Evolutionary conservation across 805 yeast species (phyloP), one percentile per base, ranked within the genome.

Genomic region (Starmerella apicola): DNA sequence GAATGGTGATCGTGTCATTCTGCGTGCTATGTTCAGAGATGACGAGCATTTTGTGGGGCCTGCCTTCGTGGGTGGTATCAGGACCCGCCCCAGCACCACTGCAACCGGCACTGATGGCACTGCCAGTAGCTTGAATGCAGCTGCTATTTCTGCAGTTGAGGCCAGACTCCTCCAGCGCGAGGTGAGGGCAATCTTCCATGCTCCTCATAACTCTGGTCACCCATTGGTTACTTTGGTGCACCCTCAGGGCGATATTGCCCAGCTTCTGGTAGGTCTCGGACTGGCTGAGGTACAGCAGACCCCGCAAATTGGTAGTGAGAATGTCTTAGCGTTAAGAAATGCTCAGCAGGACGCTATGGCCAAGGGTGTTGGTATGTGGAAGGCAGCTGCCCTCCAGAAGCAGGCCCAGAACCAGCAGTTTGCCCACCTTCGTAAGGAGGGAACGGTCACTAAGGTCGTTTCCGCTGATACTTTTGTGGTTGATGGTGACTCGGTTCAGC

Each of bases 201-300:
- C 85, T 25, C 72, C 68, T 46, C 70, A 70, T 32, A 13, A 19
- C 17, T 59, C 67, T n/a, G 60, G 57, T 24, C 37, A 55, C 8
- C 63, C 65, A 1, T 52, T 61, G 33, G 69, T 75, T 21, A 61
- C 70, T 35, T 57, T 82, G 27, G 54, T 65, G 40, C 88, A 81
- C 53, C 83, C 93, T 24, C 79, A 81, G 4, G 94, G 94, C 15
- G 76, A 76, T 45, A 76, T 82, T 51, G 74, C 79, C 42, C 80
- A 75, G 48, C 71, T 72, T 47, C 62, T 83, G 41, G 66, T 83
- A 43, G 73, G 70, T 41, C 67, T 66, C 40, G 95, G 95, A 9
- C 65, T 78, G 23, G 94, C 79, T 10, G 76, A 74, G 48, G 74
- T 82, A 36, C 71, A 76, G 20, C 94, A 83, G 56, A 78, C 88